A percentile compares a stretch with the other conserved stretches of the same genome.
These are phyloP conservation scores for Larix kaempferi DNA, from an alignment of 75 land plant species.

Conservation along the genomic window DNA sequence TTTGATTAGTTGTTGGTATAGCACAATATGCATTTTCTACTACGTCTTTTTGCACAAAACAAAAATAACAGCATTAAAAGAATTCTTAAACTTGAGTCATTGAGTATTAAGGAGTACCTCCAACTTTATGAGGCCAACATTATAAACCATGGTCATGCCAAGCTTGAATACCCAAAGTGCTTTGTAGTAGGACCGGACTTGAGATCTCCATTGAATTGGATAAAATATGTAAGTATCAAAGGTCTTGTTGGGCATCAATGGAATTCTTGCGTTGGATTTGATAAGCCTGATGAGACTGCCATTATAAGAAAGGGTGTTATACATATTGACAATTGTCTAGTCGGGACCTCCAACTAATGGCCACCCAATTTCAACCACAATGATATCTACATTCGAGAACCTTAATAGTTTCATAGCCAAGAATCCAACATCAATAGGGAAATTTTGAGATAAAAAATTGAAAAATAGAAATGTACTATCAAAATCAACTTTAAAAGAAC, in stretches of 20 bases:
- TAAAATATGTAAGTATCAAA: slow-evolving; percentile 59
- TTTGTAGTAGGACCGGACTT: slow-evolving; percentile 62
- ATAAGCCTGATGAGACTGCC: slow-evolving; percentile 38
- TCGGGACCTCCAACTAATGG: slow-evolving; percentile 28
- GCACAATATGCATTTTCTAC: too few relatives aligned
- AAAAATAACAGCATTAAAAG: neutral
- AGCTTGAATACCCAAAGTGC: slow-evolving; percentile 60
- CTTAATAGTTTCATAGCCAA: slow-evolving; percentile 40
- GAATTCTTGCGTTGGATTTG: slow-evolving; percentile 34
- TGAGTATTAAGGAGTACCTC: neutral
- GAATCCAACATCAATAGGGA: too few relatives aligned
- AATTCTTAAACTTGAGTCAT: neutral
- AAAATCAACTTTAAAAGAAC: too few relatives aligned
- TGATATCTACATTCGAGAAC: slow-evolving; percentile 20
- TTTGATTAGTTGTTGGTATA: too few relatives aligned
- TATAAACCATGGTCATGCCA: slow-evolving; percentile 29
- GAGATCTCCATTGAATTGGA: slow-evolving; percentile 67
- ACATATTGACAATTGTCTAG: slow-evolving; percentile 22
- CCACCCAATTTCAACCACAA: slow-evolving; percentile 59
- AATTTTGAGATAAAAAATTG: too few relatives aligned
- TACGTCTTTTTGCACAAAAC: neutral
- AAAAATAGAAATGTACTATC: too few relatives aligned
- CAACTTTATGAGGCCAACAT: slow-evolving; percentile 11
- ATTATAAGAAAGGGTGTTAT: slow-evolving; percentile 43
- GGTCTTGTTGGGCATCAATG: slow-evolving; percentile 35